Conservation (phyloP, 208 protist genomes). For the Acanthamoeba quina region DNA sequence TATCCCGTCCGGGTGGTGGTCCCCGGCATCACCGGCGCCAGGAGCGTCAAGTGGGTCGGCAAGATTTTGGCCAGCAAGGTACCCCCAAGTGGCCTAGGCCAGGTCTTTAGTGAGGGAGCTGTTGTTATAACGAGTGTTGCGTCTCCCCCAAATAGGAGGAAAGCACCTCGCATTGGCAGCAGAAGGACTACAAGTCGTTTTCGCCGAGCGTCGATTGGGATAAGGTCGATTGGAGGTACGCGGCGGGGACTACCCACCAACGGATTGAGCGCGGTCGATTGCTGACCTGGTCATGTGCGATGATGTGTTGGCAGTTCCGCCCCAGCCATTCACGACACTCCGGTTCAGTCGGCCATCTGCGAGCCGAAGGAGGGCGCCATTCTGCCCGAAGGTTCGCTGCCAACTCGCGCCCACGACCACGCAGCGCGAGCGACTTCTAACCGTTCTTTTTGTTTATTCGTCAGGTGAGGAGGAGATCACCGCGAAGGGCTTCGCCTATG, state of each 20-base stretch:
- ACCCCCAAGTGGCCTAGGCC: too few species aligned
- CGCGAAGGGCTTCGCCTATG: constrained; percentile 89
- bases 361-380: constrained; percentile 73
- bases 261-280: background rate
- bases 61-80: constrained; percentile 79
- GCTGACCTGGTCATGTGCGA: background rate
- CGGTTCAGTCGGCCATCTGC: constrained; percentile 91
- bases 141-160: constrained; percentile 78
- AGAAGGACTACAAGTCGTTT: constrained; percentile 93
- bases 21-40: constrained; percentile 84
- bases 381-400: constrained; percentile 59
- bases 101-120: background rate
- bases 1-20: constrained; percentile 91
- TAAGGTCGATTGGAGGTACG: constrained; percentile 68
- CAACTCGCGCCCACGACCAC: background rate
- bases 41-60: constrained; percentile 88
- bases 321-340: constrained; percentile 89
- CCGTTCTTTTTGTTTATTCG: too few species aligned
- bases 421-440: too few species aligned
- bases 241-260: constrained; percentile 14
- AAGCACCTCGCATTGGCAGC: constrained; percentile 89
- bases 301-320: background rate
- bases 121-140: background rate
- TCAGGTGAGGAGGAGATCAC: constrained; percentile 73
- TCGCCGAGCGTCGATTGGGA: constrained; percentile 86